These are phyloP conservation scores for Xylariaceae sp. DNA, from an alignment of 2,329 filamentous ascomycete species.

Conservation along the genomic window DNA sequence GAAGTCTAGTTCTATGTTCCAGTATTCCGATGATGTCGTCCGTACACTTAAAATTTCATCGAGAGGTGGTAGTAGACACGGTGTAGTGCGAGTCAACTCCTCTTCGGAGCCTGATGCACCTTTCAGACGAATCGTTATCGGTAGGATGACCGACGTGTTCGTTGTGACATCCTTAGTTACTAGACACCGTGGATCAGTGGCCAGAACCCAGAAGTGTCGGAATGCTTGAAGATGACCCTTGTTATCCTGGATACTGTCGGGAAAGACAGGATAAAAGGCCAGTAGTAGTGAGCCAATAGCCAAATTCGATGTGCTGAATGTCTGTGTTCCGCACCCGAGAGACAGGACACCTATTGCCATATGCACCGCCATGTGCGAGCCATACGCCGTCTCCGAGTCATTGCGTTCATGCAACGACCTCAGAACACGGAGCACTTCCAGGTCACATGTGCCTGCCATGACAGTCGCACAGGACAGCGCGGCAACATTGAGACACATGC, in stretches of 20 bases:
- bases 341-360: slow-evolving; percentile 89
- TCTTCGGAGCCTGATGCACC: slow-evolving; percentile 20
- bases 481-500: slow-evolving; percentile 86
- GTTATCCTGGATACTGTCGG: slow-evolving; percentile 84
- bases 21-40: slow-evolving; percentile 62
- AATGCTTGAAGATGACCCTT: slow-evolving; percentile 93
- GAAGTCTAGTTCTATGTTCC: slow-evolving; percentile 78
- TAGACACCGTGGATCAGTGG: slow-evolving; percentile 82
- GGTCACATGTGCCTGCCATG: slow-evolving; percentile 93
- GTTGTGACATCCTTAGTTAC: slow-evolving; percentile 84
- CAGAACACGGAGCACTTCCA: slow-evolving; percentile 76
- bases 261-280: slow-evolving; percentile 92
- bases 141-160: slow-evolving; percentile 68
- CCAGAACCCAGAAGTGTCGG: slow-evolving; percentile 94
- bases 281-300: slow-evolving; percentile 82
- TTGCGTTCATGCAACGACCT: slow-evolving; percentile 83
- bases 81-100: slow-evolving; percentile 44
- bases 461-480: slow-evolving; percentile 78
- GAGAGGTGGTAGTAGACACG: slow-evolving; percentile 60
- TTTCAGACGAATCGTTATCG: slow-evolving; percentile 60
- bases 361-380: slow-evolving; percentile 88
- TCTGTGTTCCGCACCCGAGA: slow-evolving; percentile 85
- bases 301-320: slow-evolving; percentile 81
- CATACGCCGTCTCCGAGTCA: slow-evolving; percentile 79
- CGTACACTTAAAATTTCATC: slow-evolving; percentile 55